Base-by-base conservation (phyloP, 2,329 filamentous ascomycete genomes). In the Trichophyton schoenleinii region DNA sequence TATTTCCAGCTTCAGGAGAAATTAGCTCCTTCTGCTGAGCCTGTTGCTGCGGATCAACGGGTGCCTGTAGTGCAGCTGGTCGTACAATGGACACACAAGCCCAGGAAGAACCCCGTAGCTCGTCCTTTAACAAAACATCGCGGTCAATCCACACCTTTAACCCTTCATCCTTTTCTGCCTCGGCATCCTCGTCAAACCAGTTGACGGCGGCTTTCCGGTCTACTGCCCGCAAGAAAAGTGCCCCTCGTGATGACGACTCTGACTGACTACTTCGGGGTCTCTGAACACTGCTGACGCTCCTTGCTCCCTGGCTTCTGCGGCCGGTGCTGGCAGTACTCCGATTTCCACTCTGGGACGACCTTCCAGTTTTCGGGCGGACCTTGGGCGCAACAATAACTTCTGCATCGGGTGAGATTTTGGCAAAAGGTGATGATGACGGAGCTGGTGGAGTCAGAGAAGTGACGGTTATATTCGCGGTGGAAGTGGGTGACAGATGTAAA, bases 341-440 rank as follows among this genome's bases (percentile, higher is more conserved):
- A 69, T 83, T 90, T 67, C 95, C 90, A 42, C 85, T 83, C n/a
- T 79, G 83, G 34, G 77, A 75, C 63, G 76, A 81, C 61, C 86
- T 83, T 2, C 84, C 78, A 38, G 81, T 77, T 71, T 89, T 91
- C 48, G 87, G 81, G 61, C 92, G 83, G 28, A 87, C 87, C 76
- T 99, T 99, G 0, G 94, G 94, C 2, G 94, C 94, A 63, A 99
- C 94, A 66, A 97, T 95, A 58, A 99, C 91, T 74, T 99, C 94
- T 22, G 92, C 92, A 71, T 97, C 91, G 0, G 91, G 88, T 0
- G 89, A 88, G 58, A 99, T 89, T 74, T 96, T 97, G 28, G 89
- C 90, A 71, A 99, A 99, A 0, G 89, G 81, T 1, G 84, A 81
- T 57, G 85, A 83, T 1, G 83, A 78, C 1, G 87, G 74, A 3